Evolutionary conservation across 2,329 filamentous ascomycete species (phyloP).

Genomic region (Helotiales sp.): DNA sequence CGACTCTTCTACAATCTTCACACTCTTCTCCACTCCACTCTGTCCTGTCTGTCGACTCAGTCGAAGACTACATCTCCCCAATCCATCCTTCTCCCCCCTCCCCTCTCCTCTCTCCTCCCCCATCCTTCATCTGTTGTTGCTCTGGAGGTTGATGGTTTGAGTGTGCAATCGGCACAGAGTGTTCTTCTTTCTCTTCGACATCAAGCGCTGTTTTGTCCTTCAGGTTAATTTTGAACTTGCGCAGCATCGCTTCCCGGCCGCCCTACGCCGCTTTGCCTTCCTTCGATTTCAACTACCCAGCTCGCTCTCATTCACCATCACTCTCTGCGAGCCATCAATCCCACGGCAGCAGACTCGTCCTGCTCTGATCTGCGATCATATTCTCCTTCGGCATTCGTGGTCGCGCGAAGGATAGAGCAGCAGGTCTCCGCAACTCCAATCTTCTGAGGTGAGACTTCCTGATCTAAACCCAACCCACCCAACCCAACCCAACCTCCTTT

Average conservation of each 20-base stretch:
- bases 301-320: conserved; percentile 7
- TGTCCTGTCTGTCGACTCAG: conserved; percentile 8
- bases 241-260: conserved; percentile 34
- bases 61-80: conserved; percentile 1
- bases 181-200: conserved; percentile 36
- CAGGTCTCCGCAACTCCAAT: conserved; percentile 26
- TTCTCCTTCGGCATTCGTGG: conserved; percentile 20
- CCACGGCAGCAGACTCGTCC: conserved; percentile 19
- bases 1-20: conserved; percentile 12
- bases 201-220: conserved; percentile 16
- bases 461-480: conserved; percentile 20
- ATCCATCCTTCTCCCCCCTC: conserved; percentile 15
- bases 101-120: conserved; percentile 14
- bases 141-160: conserved; percentile 38
- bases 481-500: conserved; percentile 34
- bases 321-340: conserved; percentile 5
- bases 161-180: conserved; percentile 30
- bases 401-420: conserved; percentile 26
- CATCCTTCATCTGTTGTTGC: conserved; percentile 15
- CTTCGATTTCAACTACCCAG: conserved; percentile 22
- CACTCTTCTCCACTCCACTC: not conserved
- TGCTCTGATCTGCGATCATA: conserved; percentile 24
- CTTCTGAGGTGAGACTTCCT: conserved; percentile 40
- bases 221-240: conserved; percentile 32
- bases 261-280: conserved; percentile 12